Conservation (phyloP, 2,329 filamentous ascomycete species). For the Trichoderma oligosporum region DNA sequence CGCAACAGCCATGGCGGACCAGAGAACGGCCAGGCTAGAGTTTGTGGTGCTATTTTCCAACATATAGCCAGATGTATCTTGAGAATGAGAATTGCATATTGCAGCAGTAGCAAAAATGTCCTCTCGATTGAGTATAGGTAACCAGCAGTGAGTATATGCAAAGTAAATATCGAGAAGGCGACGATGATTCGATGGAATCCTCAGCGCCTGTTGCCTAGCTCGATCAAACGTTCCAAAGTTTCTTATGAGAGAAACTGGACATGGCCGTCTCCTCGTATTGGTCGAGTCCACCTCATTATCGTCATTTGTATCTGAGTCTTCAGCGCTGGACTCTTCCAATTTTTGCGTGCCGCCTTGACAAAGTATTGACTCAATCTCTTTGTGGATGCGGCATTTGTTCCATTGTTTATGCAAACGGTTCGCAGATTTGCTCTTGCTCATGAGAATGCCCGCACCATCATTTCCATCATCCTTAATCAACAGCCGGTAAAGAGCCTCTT, state of each 20-base stretch:
- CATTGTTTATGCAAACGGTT: conserved; percentile 5
- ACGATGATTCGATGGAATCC: background rate
- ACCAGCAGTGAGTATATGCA: conserved; percentile 14
- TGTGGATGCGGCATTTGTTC: conserved; percentile 5
- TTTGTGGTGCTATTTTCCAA: background rate
- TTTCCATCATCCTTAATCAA: conserved; percentile 4
- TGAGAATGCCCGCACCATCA: background rate
- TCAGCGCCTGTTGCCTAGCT: background rate
- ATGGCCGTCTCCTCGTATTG: background rate
- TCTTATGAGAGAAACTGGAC: background rate
- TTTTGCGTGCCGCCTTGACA: background rate
- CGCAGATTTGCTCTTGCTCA: conserved; percentile 3
- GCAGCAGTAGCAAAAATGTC: background rate
- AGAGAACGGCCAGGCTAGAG: conserved; percentile 4
- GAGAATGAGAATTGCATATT: background rate
- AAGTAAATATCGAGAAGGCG: conserved; percentile 7
- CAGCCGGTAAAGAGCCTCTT: background rate
- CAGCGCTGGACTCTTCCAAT: background rate
- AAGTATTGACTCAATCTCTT: conserved; percentile 4
- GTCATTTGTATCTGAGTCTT: conserved; percentile 1
- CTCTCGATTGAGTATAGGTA: conserved; percentile 6
- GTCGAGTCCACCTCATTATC: background rate
- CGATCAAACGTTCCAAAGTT: background rate
- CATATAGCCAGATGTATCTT: background rate
- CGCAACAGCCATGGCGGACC: conserved; percentile 8